Base-by-base conservation (phyloP, 2,329 filamentous ascomycete genomes). In the Claviceps capensis region DNA sequence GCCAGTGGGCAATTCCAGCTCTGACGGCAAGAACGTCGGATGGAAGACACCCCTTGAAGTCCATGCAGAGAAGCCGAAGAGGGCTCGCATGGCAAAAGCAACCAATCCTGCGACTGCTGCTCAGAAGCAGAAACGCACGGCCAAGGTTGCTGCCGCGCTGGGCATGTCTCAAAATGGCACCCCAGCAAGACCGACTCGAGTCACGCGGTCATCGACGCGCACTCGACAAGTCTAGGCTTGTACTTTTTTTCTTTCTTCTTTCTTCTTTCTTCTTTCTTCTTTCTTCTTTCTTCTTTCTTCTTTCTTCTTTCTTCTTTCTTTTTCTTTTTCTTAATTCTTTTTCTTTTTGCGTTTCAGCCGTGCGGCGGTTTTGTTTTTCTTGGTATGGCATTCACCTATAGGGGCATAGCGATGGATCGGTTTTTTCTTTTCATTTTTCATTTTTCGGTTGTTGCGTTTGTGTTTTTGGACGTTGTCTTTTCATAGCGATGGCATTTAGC, bases 121-220 rank as follows among this genome's bases (percentile, higher is more conserved):
- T 2, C 59, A 63, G 51, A 60, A 55, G 38, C 60, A 63, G 56
- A 61, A 62, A 55, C 60, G 59, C 45, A 53, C 59, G 9, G 52
- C 60, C 47, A 61, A 61, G 54, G 55, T 64, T 45, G 64, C 66
- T 2, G 61, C 64, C 48, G 60, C 57, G 37, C 55, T 68, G 52
- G 65, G 64, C 46, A 66, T 64, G 63, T 61, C 60, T 40, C 58
- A 58, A 30, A 68, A 66, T 30, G 64, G 65, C 44, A 67, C 66
- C 7, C 66, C 66, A 5, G 64, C 61, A 30, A 67, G 63, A 50
- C 59, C 63, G 22, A 58, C 56, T 47, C 60, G 65, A 23, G 55
- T 63, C 48, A 67, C 65, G 37, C 62, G 65, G 38, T 59, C 65
- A 23, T 55, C 61, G 8, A 42, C 53, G 36, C 50, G 53, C 19